phyloP scores from a whole-genome alignment of 176 grass and related monocot species.

The Avena eriantha region DNA sequence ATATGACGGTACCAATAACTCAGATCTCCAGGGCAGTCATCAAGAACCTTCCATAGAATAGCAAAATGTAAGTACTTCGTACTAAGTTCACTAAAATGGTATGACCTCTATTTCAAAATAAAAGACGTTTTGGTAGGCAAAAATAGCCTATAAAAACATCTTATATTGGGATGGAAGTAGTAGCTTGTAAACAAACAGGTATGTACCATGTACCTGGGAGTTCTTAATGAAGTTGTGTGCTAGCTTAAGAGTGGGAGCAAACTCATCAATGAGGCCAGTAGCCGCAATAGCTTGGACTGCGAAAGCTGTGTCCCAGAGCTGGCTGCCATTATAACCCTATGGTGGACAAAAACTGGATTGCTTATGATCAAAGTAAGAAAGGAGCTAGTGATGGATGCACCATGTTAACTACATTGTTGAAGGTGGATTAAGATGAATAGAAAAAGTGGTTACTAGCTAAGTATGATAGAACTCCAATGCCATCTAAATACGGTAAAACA shows the following conservation, averaged over 20 bases:
- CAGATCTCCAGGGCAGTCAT: constrained; percentile 84
- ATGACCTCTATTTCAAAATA: no score
- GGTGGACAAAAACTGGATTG: constrained; percentile 7
- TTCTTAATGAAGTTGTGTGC: constrained; percentile 82
- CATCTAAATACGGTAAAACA: constrained; percentile 24
- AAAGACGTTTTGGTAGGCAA: no score
- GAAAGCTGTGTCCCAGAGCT: constrained; percentile 88
- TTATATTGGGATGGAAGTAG: no score
- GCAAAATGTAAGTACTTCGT: constrained; percentile 13
- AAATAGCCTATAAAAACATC: no score
- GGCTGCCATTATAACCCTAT: constrained; percentile 94
- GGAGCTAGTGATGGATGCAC: not conserved
- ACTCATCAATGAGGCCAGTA: constrained; percentile 70
- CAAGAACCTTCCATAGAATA: constrained; percentile 68
- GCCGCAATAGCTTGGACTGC: constrained; percentile 81
- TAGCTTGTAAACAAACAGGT: constrained; percentile 21
- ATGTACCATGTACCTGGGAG: constrained; percentile 56
- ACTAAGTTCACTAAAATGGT: not conserved
- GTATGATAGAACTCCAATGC: constrained; percentile 20
- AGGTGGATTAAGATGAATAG: not conserved
- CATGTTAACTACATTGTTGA: not conserved
- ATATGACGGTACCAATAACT: constrained; percentile 89
- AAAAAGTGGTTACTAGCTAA: not conserved
- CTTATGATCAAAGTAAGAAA: constrained; percentile 22
- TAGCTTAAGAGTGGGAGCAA: constrained; percentile 60